Conservation (phyloP, 495 filamentous ascomycete genomes). For the Cairneyella variabilis region DNA sequence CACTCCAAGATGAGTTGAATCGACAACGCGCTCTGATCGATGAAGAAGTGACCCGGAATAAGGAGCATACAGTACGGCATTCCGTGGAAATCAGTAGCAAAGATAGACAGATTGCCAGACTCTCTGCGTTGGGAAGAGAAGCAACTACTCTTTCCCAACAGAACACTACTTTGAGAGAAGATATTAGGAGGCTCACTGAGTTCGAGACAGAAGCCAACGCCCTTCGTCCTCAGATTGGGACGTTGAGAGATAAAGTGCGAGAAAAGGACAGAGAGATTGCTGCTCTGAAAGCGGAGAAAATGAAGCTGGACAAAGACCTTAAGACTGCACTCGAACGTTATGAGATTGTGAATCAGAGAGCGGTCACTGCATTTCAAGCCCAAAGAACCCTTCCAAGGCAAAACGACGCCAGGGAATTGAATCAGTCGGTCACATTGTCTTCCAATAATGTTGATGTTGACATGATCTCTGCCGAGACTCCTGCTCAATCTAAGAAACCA, state of each 20-base stretch:
- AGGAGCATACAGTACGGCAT: too few species aligned
- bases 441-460: too few species aligned
- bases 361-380: too few species aligned
- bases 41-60: too few species aligned
- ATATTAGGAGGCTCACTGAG: not conserved
- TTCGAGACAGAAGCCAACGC: not conserved
- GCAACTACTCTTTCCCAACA: not conserved
- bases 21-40: too few species aligned
- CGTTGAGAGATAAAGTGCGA: not conserved
- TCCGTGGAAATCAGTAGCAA: too few species aligned
- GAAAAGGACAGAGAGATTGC: not conserved
- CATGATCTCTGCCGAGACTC: too few species aligned
- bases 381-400: too few species aligned
- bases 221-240: not conserved
- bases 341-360: not conserved
- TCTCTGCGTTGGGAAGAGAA: not conserved
- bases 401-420: too few species aligned
- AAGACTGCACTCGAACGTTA: not conserved
- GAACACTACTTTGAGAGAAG: not conserved
- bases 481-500: too few species aligned
- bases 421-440: too few species aligned
- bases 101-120: not conserved
- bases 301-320: not conserved
- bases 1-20: too few species aligned
- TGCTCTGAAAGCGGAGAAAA: not conserved